Percentiles rank a stretch among this genome's conserved stretches.
These are phyloP conservation scores for Phoenix dactylifera DNA, from an alignment of 176 grass and related monocot species.

Conservation along the genomic window DNA sequence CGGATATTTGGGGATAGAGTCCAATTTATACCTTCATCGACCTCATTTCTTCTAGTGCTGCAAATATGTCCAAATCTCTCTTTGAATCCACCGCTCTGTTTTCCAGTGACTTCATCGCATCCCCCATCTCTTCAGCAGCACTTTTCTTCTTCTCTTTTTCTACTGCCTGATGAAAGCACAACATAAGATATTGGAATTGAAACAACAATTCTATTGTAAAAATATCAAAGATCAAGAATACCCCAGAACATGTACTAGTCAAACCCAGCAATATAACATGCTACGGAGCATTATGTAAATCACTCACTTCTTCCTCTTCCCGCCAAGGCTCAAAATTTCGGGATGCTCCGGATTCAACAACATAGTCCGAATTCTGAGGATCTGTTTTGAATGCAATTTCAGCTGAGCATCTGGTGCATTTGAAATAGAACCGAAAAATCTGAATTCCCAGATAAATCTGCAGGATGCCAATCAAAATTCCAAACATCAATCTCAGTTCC, in stretches of 20 bases:
- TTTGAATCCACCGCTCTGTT: conserved; percentile 39
- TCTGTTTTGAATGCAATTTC: conserved; percentile 83
- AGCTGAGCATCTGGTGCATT: conserved; percentile 67
- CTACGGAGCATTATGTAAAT: not conserved
- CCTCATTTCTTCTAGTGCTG: conserved; percentile 45
- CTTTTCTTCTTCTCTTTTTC: conserved; percentile 61
- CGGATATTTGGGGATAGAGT: too few relatives aligned
- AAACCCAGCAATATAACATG: too few relatives aligned
- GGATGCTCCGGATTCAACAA: conserved; percentile 58
- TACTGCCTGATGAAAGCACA: conserved; percentile 22
- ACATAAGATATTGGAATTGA: too few relatives aligned
- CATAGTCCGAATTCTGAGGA: conserved; percentile 74
- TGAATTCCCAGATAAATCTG: conserved; percentile 70
- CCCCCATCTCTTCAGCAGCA: conserved; percentile 67
- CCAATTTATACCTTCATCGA: conserved; percentile 38
- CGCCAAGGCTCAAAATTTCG: conserved; percentile 83
- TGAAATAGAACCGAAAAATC: conserved; percentile 74
- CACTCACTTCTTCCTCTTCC: conserved; percentile 40
- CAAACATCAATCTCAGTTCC: too few relatives aligned
- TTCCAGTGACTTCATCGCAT: conserved; percentile 61
- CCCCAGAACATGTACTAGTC: too few relatives aligned
- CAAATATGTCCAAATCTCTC: conserved; percentile 48
- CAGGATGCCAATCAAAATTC: not conserved
- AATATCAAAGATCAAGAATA: too few relatives aligned
- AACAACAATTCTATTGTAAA: too few relatives aligned